A percentile compares a stretch with the other conserved stretches of the same genome.
Evolutionary conservation across 352 stramenopile genomes (phyloP).

Genomic region (Phytophthora citricola): DNA sequence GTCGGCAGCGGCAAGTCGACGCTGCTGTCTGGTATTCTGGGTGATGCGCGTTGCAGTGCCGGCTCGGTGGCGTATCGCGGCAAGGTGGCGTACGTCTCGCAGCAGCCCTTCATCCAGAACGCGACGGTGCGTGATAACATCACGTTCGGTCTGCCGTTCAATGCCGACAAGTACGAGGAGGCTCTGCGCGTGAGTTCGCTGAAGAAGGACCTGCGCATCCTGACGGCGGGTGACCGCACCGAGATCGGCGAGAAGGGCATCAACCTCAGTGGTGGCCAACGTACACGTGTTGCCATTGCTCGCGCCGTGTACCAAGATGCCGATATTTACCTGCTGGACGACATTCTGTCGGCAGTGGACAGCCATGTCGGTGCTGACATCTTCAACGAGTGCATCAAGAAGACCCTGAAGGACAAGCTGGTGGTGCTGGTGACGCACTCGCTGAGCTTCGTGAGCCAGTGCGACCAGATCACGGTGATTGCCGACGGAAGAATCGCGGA

Average conservation of each 20-base stretch:
- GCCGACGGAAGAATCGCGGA: slow-evolving; percentile 52
- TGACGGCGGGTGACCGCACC: slow-evolving; percentile 92
- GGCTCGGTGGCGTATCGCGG: slow-evolving; percentile 77
- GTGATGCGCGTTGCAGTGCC: slow-evolving; percentile 42
- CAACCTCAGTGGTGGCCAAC: slow-evolving; percentile 97
- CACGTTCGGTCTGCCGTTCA: slow-evolving; percentile 88
- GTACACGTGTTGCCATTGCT: slow-evolving; percentile 92
- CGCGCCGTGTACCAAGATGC: slow-evolving; percentile 94
- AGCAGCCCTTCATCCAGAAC: slow-evolving; percentile 98
- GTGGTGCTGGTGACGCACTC: slow-evolving; percentile 94
- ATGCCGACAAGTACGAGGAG: slow-evolving; percentile 62
- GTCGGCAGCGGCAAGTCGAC: slow-evolving; percentile 69
- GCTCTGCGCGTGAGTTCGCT: slow-evolving; percentile 55
- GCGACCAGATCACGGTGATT: slow-evolving; percentile 56
- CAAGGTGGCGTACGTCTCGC: slow-evolving; percentile 92
- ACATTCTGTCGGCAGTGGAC: slow-evolving; percentile 96
- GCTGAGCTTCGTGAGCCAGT: slow-evolving; percentile 53
- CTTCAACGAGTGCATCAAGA: slow-evolving; percentile 94
- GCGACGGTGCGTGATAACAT: slow-evolving; percentile 96
- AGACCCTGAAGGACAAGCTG: slow-evolving; percentile 81
- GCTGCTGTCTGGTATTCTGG: slow-evolving; percentile 53
- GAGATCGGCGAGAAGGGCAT: slow-evolving; percentile 99
- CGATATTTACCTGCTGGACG: slow-evolving; percentile 97
- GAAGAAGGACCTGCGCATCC: slow-evolving; percentile 54
- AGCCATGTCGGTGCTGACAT: slow-evolving; percentile 95